Conservation (phyloP, 2,329 filamentous ascomycete species). For the Beauveria pseudobassiana region DNA sequence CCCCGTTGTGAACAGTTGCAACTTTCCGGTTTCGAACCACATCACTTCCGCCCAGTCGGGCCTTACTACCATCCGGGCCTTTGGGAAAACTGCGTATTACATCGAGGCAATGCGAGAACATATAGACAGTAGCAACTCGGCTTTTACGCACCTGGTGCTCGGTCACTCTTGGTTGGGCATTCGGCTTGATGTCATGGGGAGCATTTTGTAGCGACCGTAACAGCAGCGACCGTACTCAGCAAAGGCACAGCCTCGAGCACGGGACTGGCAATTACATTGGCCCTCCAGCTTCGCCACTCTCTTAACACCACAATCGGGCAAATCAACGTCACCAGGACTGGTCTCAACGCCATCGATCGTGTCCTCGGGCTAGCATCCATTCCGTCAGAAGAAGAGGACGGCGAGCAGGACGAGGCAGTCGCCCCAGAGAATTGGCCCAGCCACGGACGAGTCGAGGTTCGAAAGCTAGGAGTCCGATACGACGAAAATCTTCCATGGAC, state of each 20-base stretch:
- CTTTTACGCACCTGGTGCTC: conserved; percentile 2
- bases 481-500: conserved; percentile 48
- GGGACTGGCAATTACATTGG: conserved; percentile 9
- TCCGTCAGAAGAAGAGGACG: neutral
- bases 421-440: neutral
- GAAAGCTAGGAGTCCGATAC: neutral
- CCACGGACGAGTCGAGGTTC: neutral
- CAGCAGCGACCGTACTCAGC: neutral
- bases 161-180: conserved; percentile 1
- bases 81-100: conserved; percentile 1
- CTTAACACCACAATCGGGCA: neutral
- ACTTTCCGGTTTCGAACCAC: conserved; percentile 6
- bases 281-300: conserved; percentile 2
- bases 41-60: conserved; percentile 1
- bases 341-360: conserved; percentile 4
- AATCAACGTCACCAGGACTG: conserved; percentile 1
- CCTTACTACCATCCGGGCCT: conserved; percentile 12
- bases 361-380: conserved; percentile 1
- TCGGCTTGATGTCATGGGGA: conserved; percentile 6
- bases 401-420: neutral
- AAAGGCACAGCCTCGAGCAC: neutral
- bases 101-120: neutral
- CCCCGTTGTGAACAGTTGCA: neutral
- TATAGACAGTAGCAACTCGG: conserved; percentile 5
- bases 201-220: neutral